phyloP scores from a whole-genome alignment of 1,284 basidiomycete genomes.

The Gomphus sp. region DNA sequence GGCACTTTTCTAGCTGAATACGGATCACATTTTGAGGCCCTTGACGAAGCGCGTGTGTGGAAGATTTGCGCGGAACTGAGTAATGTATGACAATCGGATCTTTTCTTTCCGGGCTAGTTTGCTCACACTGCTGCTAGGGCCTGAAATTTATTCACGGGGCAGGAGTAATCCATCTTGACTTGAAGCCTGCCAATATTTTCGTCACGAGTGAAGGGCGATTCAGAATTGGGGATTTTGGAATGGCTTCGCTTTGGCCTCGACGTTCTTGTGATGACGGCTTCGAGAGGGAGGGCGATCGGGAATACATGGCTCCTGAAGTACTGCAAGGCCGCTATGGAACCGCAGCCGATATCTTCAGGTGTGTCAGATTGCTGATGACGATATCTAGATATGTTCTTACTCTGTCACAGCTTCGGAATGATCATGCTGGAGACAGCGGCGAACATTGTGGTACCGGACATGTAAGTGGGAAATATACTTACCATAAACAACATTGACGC shows the following conservation, averaged over 20 bases:
- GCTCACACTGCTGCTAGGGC: slow-evolving; percentile 41
- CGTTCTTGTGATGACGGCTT: slow-evolving; percentile 47
- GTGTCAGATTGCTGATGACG: slow-evolving; percentile 22
- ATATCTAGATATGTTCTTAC: background rate
- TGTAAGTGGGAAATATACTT: slow-evolving; percentile 45
- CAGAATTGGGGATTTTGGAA: slow-evolving; percentile 99
- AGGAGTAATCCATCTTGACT: slow-evolving; percentile 90
- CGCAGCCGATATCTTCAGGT: slow-evolving; percentile 96
- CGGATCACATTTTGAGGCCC: slow-evolving; percentile 71
- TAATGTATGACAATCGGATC: slow-evolving; percentile 47
- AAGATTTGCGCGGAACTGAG: slow-evolving; percentile 91
- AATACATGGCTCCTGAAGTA: slow-evolving; percentile 98
- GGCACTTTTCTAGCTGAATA: slow-evolving; percentile 91
- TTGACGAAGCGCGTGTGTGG: slow-evolving; percentile 95
- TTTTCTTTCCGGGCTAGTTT: slow-evolving; percentile 15
- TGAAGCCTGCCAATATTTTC: slow-evolving; percentile 98
- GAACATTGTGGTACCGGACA: slow-evolving; percentile 95
- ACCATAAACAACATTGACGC: slow-evolving; percentile 14
- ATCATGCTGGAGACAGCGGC: slow-evolving; percentile 92
- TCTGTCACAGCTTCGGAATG: slow-evolving; percentile 71
- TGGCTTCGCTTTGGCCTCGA: slow-evolving; percentile 83
- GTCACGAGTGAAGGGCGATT: slow-evolving; percentile 84
- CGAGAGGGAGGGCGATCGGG: slow-evolving; percentile 94
- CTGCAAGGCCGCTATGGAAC: slow-evolving; percentile 86
- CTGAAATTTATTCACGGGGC: slow-evolving; percentile 84